phyloP scores from a whole-genome alignment of 2,329 filamentous ascomycete species.

The Didymella arachidicola region DNA sequence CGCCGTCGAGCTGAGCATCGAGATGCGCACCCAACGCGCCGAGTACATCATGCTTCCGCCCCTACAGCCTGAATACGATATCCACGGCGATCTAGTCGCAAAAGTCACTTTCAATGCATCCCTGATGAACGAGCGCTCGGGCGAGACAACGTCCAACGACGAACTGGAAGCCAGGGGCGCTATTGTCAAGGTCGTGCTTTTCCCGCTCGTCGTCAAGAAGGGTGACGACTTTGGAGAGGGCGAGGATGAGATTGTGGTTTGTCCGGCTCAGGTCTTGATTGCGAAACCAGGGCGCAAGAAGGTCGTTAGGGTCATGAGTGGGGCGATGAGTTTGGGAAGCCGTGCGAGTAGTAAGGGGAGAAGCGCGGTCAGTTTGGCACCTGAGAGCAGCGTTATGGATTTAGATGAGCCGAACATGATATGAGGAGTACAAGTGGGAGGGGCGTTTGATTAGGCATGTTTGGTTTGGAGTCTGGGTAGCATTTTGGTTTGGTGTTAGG shows the following conservation, averaged over 20 bases:
- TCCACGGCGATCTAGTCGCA: conserved; percentile 84
- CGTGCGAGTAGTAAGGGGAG: conserved; percentile 38
- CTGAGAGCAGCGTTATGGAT: conserved; percentile 49
- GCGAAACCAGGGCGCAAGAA: conserved; percentile 60
- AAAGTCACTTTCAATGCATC: conserved; percentile 91
- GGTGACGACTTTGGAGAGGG: conserved; percentile 86
- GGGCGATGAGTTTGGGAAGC: conserved; percentile 57
- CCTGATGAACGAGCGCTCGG: conserved; percentile 92
- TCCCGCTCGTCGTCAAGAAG: conserved; percentile 96
- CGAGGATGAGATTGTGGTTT: conserved; percentile 94
- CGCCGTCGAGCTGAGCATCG: conserved; percentile 88
- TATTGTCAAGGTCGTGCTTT: conserved; percentile 89
- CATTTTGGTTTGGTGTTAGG: not conserved
- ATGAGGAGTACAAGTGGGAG: not conserved
- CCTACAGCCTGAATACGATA: conserved; percentile 92
- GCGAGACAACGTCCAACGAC: conserved; percentile 74
- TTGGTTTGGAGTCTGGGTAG: not conserved
- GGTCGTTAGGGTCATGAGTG: conserved; percentile 59
- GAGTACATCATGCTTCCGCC: conserved; percentile 99
- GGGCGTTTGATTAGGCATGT: not conserved
- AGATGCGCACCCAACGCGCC: conserved; percentile 96
- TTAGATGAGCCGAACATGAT: conserved; percentile 26
- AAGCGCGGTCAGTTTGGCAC: conserved; percentile 36
- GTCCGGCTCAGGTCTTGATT: conserved; percentile 90
- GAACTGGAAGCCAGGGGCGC: conserved; percentile 79